A percentile compares a stretch with the other conserved stretches of the same genome.
Conservation (phyloP, 345 rosid species). For the Pistacia integerrima region DNA sequence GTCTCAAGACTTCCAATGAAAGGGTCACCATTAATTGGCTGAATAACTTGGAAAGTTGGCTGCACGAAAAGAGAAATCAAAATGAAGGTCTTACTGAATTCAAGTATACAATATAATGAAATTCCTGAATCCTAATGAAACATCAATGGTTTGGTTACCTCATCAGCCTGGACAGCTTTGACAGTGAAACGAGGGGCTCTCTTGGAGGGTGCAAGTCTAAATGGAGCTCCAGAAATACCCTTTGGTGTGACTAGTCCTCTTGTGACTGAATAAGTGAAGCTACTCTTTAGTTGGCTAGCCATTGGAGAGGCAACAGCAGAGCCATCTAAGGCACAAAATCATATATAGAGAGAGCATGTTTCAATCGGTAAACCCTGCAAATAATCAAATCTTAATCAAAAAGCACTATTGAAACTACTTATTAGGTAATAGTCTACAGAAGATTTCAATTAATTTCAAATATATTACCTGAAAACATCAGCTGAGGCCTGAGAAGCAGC, state of each 20-base stretch:
- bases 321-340: no score
- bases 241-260: slow-evolving; percentile 49
- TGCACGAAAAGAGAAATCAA: slow-evolving; percentile 28
- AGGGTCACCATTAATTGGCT: slow-evolving; percentile 97
- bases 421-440: no score
- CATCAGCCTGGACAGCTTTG: slow-evolving; percentile 72
- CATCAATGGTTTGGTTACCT: slow-evolving; percentile 38
- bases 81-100: neutral
- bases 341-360: no score
- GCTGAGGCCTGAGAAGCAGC: slow-evolving; percentile 78
- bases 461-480: slow-evolving; percentile 70
- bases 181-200: slow-evolving; percentile 62
- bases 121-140: neutral
- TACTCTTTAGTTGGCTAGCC: slow-evolving; percentile 83
- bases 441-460: neutral
- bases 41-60: slow-evolving; percentile 91
- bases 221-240: slow-evolving; percentile 70
- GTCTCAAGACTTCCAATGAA: slow-evolving; percentile 98
- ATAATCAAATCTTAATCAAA: no score
- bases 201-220: slow-evolving; percentile 53
- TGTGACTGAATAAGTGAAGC: slow-evolving; percentile 56
- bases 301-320: slow-evolving; percentile 74
- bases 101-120: neutral
- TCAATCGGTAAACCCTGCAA: no score
- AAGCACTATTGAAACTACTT: no score